Conservation (phyloP, 768 basidiomycete species). For the Serpula lacrymans region DNA sequence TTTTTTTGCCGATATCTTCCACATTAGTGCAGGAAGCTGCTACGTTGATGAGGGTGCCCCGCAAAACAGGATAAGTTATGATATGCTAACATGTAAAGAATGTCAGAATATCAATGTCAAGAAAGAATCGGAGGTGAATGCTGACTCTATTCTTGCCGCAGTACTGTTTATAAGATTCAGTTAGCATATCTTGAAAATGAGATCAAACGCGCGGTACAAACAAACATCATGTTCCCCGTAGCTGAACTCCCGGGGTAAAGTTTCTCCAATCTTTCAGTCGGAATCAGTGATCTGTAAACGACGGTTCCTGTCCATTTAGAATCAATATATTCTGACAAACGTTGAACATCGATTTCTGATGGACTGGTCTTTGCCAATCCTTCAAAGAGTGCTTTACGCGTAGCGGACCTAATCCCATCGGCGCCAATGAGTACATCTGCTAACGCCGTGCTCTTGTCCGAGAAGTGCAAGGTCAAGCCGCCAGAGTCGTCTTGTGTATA, state of each 20-base stretch:
- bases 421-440: conserved; percentile 42
- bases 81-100: conserved; percentile 26
- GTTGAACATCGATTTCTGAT: neutral
- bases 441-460: conserved; percentile 30
- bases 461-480: conserved; percentile 30
- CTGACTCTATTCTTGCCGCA: neutral
- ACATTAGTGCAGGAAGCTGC: conserved; percentile 27
- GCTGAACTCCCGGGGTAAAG: conserved; percentile 13
- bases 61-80: conserved; percentile 34
- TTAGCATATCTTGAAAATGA: conserved; percentile 14
- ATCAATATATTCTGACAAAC: conserved; percentile 4
- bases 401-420: conserved; percentile 40
- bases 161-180: conserved; percentile 17
- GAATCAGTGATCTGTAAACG: conserved; percentile 35
- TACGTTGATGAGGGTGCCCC: conserved; percentile 31
- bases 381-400: conserved; percentile 24
- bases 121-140: neutral
- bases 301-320: conserved; percentile 38
- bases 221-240: conserved; percentile 12
- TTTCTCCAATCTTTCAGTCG: conserved; percentile 22
- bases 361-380: conserved; percentile 7
- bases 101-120: neutral
- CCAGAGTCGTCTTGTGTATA: conserved; percentile 22
- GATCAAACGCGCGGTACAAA: conserved; percentile 8
- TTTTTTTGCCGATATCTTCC: conserved; percentile 22